phyloP scores from a whole-genome alignment of 768 basidiomycete species.

The Suillus bovinus region DNA sequence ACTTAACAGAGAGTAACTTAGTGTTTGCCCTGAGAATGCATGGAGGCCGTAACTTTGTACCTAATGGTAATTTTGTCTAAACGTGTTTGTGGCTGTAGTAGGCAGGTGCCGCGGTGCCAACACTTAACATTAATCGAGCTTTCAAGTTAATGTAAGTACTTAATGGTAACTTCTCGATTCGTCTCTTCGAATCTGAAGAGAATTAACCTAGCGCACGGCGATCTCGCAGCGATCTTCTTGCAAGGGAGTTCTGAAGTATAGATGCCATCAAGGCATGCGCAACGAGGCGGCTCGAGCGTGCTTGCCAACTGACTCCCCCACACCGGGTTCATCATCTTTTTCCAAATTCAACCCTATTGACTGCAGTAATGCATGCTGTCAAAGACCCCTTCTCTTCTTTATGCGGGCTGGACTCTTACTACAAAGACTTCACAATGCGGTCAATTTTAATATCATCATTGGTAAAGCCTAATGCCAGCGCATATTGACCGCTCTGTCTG shows the following conservation, averaged over 20 bases:
- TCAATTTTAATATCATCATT: constrained; percentile 24
- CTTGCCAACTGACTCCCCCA: neutral
- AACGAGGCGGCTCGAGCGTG: constrained; percentile 16
- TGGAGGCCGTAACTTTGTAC: constrained; percentile 6
- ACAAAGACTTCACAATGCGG: constrained; percentile 27
- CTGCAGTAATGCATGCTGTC: constrained; percentile 12
- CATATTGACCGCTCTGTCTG: constrained; percentile 18
- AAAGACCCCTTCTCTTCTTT: constrained; percentile 26
- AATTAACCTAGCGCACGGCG: constrained; percentile 23
- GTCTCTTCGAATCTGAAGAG: constrained; percentile 20
- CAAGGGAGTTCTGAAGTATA: constrained; percentile 12
- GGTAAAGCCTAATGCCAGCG: constrained; percentile 25
- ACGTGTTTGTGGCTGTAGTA: constrained; percentile 8
- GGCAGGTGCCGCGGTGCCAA: constrained; percentile 4
- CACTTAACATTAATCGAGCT: neutral
- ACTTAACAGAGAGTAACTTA: constrained; percentile 1
- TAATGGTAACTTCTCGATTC: constrained; percentile 7
- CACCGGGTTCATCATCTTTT: constrained; percentile 19
- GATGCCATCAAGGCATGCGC: constrained; percentile 13
- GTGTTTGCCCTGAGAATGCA: constrained; percentile 8
- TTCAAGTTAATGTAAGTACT: constrained; percentile 5
- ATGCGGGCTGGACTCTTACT: constrained; percentile 22
- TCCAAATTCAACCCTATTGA: constrained; percentile 13
- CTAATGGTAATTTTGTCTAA: constrained; percentile 4
- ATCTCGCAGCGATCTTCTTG: constrained; percentile 31